These are phyloP conservation scores for Shiraia bambusicola DNA, from an alignment of 2,329 filamentous ascomycete species.

Conservation along the genomic window DNA sequence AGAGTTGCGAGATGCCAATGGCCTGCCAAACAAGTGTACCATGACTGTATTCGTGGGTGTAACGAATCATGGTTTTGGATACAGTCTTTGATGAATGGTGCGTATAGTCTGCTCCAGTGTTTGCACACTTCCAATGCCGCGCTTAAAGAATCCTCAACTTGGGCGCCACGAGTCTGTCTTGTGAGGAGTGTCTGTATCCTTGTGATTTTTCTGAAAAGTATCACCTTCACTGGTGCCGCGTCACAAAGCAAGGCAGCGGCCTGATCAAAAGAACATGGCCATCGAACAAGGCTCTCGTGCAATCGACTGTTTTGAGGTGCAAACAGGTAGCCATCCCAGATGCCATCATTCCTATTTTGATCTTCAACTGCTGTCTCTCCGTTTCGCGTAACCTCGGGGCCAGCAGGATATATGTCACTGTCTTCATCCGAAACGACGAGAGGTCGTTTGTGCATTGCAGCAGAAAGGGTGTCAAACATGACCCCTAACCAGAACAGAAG, in stretches of 20 bases:
- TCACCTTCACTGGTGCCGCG: conserved; percentile 60
- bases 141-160: conserved; percentile 53
- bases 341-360: conserved; percentile 3
- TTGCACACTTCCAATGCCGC: conserved; percentile 54
- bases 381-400: conserved; percentile 8
- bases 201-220: conserved; percentile 59
- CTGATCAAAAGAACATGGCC: conserved; percentile 58
- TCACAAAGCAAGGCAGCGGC: conserved; percentile 54
- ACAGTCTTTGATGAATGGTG: conserved; percentile 55
- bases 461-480: conserved; percentile 61
- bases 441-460: conserved; percentile 55
- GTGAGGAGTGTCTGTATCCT: conserved; percentile 57
- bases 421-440: conserved; percentile 51
- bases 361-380: not conserved
- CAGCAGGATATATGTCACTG: conserved; percentile 40
- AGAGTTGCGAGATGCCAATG: conserved; percentile 62
- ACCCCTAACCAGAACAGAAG: conserved; percentile 60
- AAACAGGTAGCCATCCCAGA: conserved; percentile 47
- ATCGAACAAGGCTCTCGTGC: conserved; percentile 39
- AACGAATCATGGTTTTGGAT: conserved; percentile 53
- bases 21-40: conserved; percentile 59
- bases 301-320: conserved; percentile 28
- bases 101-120: conserved; percentile 58
- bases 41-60: conserved; percentile 58
- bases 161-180: conserved; percentile 39